phyloP scores from a whole-genome alignment of 2,329 filamentous ascomycete species.

The Ophiosphaerella narmari region DNA sequence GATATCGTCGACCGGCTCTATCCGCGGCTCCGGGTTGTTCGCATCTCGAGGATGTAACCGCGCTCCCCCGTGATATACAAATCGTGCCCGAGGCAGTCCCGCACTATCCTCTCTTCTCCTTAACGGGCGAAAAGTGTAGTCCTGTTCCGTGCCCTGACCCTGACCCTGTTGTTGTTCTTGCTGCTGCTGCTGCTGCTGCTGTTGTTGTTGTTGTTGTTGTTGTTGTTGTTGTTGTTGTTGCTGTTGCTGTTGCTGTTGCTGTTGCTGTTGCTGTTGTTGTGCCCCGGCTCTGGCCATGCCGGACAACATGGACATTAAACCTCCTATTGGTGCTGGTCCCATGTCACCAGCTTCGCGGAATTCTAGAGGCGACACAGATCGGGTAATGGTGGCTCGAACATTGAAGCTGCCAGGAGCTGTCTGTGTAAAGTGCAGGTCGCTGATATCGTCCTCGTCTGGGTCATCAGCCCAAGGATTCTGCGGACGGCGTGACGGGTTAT shows the following conservation, averaged over 20 bases:
- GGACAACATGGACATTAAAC: slow-evolving; percentile 54
- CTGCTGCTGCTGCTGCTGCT: slow-evolving; percentile 5
- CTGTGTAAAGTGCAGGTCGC: slow-evolving; percentile 50
- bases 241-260: slow-evolving; percentile 15
- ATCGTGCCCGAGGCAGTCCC: slow-evolving; percentile 24
- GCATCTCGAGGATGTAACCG: slow-evolving; percentile 58
- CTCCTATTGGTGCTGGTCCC: slow-evolving; percentile 40
- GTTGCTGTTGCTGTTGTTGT: slow-evolving; percentile 5
- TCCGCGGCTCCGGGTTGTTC: slow-evolving; percentile 54
- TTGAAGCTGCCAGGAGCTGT: slow-evolving; percentile 42
- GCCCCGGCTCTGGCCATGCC: slow-evolving; percentile 47
- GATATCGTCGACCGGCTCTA: slow-evolving; percentile 54
- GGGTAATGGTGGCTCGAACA: slow-evolving; percentile 42
- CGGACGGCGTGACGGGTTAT: slow-evolving; percentile 34
- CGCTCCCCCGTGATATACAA: slow-evolving; percentile 38
- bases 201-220: slow-evolving; percentile 6
- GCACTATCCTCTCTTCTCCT: slow-evolving; percentile 14
- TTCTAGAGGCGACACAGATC: slow-evolving; percentile 32
- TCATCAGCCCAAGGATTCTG: slow-evolving; percentile 59
- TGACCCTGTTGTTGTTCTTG: slow-evolving; percentile 1
- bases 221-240: slow-evolving; percentile 18
- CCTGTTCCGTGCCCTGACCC: slow-evolving; percentile 15
- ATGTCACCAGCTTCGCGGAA: slow-evolving; percentile 20
- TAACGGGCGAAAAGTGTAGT: slow-evolving; percentile 19
- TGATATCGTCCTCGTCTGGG: slow-evolving; percentile 56